Conservation (phyloP, 2,329 filamentous ascomycete species). For the Trichophyton equinum region DNA sequence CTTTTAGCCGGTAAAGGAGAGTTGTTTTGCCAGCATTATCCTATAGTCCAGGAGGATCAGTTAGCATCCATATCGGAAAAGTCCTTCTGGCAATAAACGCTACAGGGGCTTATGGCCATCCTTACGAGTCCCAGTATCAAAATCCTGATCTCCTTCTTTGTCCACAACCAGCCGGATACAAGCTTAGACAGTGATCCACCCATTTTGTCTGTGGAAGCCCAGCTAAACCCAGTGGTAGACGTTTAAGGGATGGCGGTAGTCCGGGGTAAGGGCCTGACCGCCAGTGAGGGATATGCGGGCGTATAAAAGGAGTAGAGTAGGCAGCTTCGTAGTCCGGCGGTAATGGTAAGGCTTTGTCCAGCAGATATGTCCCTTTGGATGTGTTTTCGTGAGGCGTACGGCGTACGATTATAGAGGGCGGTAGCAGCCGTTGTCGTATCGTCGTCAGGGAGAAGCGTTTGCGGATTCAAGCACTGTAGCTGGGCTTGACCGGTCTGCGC, state of each 20-base stretch:
- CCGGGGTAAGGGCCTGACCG: not conserved
- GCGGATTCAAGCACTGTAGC: not conserved
- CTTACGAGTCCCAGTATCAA: conserved; percentile 83
- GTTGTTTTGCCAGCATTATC: conserved; percentile 99
- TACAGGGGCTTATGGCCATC: conserved; percentile 29
- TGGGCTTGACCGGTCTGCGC: too few species aligned
- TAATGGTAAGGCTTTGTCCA: not conserved
- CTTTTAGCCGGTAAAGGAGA: conserved; percentile 89
- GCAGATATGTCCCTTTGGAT: not conserved
- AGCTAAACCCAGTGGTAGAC: not conserved
- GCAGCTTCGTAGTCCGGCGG: not conserved
- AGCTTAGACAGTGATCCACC: conserved; percentile 45
- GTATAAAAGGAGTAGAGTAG: not conserved
- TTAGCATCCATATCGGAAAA: conserved; percentile 7
- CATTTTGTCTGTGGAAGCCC: conserved; percentile 27
- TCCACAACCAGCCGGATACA: conserved; percentile 61
- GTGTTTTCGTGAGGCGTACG: not conserved
- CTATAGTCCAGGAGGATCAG: conserved; percentile 36
- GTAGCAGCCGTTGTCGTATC: not conserved
- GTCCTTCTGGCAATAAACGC: not conserved
- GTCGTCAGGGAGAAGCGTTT: not conserved
- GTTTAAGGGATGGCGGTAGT: not conserved
- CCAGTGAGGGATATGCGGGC: not conserved
- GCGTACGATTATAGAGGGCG: not conserved
- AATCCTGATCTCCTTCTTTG: conserved; percentile 97